Evolutionary conservation across 1,139 yeast genomes (phyloP), one percentile per base, ranked within the genome.

Genomic region (Meyerozyma carpophila): DNA sequence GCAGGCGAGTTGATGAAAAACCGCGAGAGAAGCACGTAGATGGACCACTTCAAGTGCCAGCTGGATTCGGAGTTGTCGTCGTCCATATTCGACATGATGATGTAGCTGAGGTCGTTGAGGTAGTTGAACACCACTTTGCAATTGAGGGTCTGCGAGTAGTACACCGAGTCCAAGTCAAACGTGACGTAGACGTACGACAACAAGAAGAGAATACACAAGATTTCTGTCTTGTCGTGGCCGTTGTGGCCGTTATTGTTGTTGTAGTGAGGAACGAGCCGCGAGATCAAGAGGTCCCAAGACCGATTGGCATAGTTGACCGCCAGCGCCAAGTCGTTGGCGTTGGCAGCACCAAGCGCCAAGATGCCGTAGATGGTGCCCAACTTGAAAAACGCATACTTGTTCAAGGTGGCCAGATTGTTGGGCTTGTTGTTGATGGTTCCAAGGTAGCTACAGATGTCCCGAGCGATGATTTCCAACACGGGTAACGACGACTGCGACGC

Each of bases 221-320:
- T 72, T 45, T 70, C 72, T 43, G 71, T 62, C 49, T 74, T 77
- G 47, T 71, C 75, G 44, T 66, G 55, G 27, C 37, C 21, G 7
- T 34, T 11, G 20, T 63, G 53, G 46, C 64, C 63, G 39, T 52
- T 53, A 40, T 50, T 51, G 36, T 49, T 45, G 47, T 55, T 55
- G 54, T 72, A 71, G 48, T 68, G 71, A 24, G 76, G 75, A 20
- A 75, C 70, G 39, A 68, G 57, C 40, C 69, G 68, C 39, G 69
- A 63, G 37, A 73, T 71, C 32, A 75, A 59, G 16, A 74, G 58
- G 41, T 65, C 63, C 79, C 80, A 75, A 34, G 71, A 58, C 8
- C 37, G 25, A n/a, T n/a, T 18, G 16, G 26, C 37, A 18, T 34
- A 34, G 37, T 21, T 18, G 27, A 34, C 25, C 26, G 37, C 37